A percentile compares a stretch with the other conserved stretches of the same genome.
These are phyloP conservation scores for Tolypocladium pustulatum DNA, from an alignment of 2,329 filamentous ascomycete species.

Conservation along the genomic window DNA sequence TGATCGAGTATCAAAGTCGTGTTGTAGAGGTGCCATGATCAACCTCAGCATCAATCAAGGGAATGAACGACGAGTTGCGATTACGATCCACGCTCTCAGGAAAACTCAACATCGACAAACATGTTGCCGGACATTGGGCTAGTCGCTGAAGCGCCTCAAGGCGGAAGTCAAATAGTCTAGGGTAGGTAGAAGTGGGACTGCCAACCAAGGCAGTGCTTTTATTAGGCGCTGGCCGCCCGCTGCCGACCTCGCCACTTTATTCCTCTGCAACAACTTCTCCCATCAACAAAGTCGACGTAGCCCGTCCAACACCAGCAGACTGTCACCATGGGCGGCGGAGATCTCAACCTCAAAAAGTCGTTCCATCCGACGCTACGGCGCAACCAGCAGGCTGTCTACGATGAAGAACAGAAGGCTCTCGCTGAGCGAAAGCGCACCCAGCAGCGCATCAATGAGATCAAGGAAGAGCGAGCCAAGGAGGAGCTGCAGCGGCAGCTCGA, in stretches of 20 bases:
- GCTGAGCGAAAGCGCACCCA: constrained; percentile 92
- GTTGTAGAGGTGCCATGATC: no score
- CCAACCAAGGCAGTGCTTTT: background rate
- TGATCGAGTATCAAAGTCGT: no score
- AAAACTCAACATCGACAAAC: no score
- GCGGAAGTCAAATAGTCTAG: no score
- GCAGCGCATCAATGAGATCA: constrained; percentile 82
- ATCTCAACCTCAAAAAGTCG: constrained; percentile 90
- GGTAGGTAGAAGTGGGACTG: background rate
- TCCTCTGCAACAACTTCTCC: background rate
- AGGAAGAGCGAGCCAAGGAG: constrained; percentile 85
- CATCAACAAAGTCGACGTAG: background rate
- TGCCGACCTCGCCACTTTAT: background rate
- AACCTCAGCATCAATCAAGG: no score
- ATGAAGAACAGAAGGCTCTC: constrained; percentile 83
- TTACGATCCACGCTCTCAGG: no score
- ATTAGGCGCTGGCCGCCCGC: background rate
- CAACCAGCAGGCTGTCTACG: constrained; percentile 86
- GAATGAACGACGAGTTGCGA: no score
- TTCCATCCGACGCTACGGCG: constrained; percentile 87
- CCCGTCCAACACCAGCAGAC: background rate
- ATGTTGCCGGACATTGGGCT: no score
- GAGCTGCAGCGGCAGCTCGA: constrained; percentile 87
- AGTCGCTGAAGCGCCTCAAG: no score
- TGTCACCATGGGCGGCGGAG: constrained; percentile 76